These are phyloP conservation scores for Thelonectria blattea DNA, from an alignment of 2,329 filamentous ascomycete species.

Conservation along the genomic window DNA sequence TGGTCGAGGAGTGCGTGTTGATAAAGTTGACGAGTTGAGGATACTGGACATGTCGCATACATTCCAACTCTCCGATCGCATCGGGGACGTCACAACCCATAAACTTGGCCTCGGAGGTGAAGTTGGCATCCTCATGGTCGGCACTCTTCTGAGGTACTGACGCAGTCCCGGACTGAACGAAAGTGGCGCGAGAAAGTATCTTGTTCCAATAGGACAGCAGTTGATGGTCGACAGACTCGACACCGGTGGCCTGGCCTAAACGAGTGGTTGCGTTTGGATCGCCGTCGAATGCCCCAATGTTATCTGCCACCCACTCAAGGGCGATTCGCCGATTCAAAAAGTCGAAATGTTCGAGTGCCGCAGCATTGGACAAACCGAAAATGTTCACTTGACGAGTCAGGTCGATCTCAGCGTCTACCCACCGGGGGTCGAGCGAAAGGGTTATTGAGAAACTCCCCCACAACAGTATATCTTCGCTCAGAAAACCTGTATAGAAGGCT, in stretches of 20 bases:
- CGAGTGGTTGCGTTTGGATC: constrained; percentile 50
- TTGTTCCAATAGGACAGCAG: constrained; percentile 57
- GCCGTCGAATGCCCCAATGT: constrained; percentile 57
- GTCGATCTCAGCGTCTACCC: constrained; percentile 38
- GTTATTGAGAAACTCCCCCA: constrained; percentile 46
- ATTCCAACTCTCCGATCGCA: constrained; percentile 41
- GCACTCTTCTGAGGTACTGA: constrained; percentile 37
- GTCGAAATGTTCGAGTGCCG: constrained; percentile 48
- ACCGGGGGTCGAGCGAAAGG: constrained; percentile 47
- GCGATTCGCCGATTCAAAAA: constrained; percentile 58
- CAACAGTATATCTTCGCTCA: constrained; percentile 42
- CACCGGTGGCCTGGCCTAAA: constrained; percentile 57
- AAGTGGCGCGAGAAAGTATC: constrained; percentile 50
- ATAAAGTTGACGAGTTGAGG: constrained; percentile 42
- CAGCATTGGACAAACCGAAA: not conserved
- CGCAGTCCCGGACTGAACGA: constrained; percentile 49
- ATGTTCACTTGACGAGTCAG: constrained; percentile 13
- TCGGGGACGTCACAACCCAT: constrained; percentile 43
- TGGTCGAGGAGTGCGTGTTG: constrained; percentile 39
- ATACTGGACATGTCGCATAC: constrained; percentile 45
- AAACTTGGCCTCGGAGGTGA: constrained; percentile 43
- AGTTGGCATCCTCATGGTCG: constrained; percentile 40
- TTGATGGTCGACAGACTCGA: constrained; percentile 71
- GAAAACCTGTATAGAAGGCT: constrained; percentile 43
- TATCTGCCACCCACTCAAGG: constrained; percentile 57